phyloP scores from a whole-genome alignment of 768 basidiomycete genomes.

The Asterophora lycoperdoides region DNA sequence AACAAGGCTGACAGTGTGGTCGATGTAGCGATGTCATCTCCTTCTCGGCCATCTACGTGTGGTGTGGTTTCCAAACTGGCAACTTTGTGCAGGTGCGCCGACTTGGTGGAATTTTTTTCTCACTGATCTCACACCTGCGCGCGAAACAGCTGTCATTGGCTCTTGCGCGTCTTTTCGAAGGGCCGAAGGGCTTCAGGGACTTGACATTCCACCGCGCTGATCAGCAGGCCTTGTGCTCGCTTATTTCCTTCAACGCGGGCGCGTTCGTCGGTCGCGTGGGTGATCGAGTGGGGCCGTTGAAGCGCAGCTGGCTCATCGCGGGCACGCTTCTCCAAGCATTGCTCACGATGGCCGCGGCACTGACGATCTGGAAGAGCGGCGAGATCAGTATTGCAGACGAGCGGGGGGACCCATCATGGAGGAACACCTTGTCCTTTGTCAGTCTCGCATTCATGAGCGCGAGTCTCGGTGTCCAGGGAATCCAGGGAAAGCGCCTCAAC shows the following conservation, averaged over 20 bases:
- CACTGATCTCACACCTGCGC: background rate
- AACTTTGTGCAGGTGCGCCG: constrained; percentile 60
- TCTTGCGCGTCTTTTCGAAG: constrained; percentile 73
- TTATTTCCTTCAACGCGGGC: constrained; percentile 72
- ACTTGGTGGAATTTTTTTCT: constrained; percentile 2
- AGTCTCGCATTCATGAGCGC: constrained; percentile 78
- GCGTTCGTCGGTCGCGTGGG: constrained; percentile 80
- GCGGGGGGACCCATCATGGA: constrained; percentile 70
- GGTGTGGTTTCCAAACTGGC: constrained; percentile 85
- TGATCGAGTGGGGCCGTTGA: constrained; percentile 71
- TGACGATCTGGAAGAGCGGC: constrained; percentile 68
- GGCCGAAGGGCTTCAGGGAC: constrained; percentile 42
- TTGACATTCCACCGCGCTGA: constrained; percentile 73
- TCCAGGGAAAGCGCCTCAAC: constrained; percentile 76
- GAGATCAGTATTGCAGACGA: constrained; percentile 48
- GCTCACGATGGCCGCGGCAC: constrained; percentile 68
- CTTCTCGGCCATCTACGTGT: constrained; percentile 77
- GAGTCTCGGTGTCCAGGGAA: constrained; percentile 80
- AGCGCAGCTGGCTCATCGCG: constrained; percentile 67
- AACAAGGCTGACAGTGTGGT: background rate
- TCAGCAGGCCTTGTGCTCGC: constrained; percentile 77
- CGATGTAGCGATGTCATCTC: constrained; percentile 59
- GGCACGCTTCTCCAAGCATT: constrained; percentile 74
- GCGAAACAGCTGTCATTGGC: constrained; percentile 64
- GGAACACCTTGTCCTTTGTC: constrained; percentile 58